Base-by-base conservation (phyloP, 768 basidiomycete species). In the Termitomyces heimii region DNA sequence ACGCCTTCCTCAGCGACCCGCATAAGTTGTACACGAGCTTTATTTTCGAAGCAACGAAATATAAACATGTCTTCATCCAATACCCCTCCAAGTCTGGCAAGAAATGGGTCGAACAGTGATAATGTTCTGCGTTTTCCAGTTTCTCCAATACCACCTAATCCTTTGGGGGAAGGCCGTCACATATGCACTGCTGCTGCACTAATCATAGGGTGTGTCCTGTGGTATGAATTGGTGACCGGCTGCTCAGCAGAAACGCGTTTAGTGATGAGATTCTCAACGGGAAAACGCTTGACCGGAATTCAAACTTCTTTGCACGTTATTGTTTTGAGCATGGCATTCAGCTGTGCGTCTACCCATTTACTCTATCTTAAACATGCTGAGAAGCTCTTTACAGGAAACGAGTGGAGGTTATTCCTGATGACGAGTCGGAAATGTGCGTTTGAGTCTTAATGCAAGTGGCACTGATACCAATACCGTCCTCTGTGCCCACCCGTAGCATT, bases 251-350 rank as follows among this genome's bases (percentile, higher is more conserved):
- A 20, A 34, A 39, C 22, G 16, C 37, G 24, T 34, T 39, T 63
- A 93, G 92, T 9, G 92, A 95, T 70, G 93, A 96, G 66, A 93
- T 96, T 35, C 73, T 98, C 53, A 96, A 96, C 61, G 94, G 94
- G 44, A 93, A 94, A 79, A 93, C 91, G 0, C 81, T 83, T 48
- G 92, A 93, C 69, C 75, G 82, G 14, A 93, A 94, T 72, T 89
- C 89, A 2, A 83, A 94, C 69, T 89, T 84, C 72, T 91, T 96
- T 66, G 92, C 93, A 3, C 85, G 85, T 64, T 92, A 85, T 67
- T 90, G 90, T 66, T 98, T 97, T 67, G 88, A 94, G 66, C 81
- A 92, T 53, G 95, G 89, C 3, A 80, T 93, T 32, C 82, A 92
- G 58, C 69, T 94, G 86, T 92, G 75, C 58, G 73, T 71, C 52